phyloP scores from a whole-genome alignment of 805 yeast species.

The Saturnispora sanitii region DNA sequence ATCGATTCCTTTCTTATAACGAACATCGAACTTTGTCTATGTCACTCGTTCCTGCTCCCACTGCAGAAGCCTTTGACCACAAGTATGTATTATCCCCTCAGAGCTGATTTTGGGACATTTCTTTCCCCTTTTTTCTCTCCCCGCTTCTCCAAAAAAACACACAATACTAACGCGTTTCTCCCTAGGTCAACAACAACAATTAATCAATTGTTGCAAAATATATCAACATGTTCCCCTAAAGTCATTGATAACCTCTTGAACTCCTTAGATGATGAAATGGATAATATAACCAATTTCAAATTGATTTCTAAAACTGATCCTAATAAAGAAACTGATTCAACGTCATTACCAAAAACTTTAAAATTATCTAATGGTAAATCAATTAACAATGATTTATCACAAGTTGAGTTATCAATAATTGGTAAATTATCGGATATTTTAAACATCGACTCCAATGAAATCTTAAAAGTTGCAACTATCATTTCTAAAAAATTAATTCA shows the following conservation, averaged over 20 bases:
- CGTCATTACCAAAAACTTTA: constrained; percentile 2
- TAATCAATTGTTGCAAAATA: constrained; percentile 2
- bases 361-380: constrained; percentile 1
- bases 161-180: constrained; percentile 1
- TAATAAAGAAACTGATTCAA: not conserved
- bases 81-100: not conserved
- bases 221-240: not conserved
- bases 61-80: not conserved
- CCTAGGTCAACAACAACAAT: not conserved
- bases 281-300: not conserved
- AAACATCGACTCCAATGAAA: not conserved
- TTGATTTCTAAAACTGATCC: not conserved
- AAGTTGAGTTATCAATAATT: not conserved
- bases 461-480: not conserved
- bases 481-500: constrained; percentile 1
- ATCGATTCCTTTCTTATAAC: not conserved
- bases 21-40: not conserved
- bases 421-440: not conserved
- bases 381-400: not conserved
- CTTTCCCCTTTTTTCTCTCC: no score
- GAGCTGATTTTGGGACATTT: no score
- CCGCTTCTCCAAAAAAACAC: no score
- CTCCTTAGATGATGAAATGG: not conserved
- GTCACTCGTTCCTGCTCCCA: not conserved
- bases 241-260: not conserved